A percentile compares a stretch with the other conserved stretches of the same genome.
phyloP scores from a whole-genome alignment of 2,329 filamentous ascomycete species.

The Coniella vitis region DNA sequence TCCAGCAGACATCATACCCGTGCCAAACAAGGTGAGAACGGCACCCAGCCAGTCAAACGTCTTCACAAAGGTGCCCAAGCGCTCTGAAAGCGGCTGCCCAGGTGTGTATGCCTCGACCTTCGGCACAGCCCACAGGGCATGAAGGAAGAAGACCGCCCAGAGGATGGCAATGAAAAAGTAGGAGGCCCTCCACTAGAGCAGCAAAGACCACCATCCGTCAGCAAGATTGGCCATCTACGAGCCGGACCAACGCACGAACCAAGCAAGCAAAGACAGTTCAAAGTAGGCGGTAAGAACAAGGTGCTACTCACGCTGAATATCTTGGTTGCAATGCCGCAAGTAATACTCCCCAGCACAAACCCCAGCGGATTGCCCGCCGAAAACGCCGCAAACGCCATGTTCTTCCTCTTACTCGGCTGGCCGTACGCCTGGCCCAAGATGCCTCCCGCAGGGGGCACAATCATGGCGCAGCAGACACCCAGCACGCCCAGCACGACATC shows the following conservation, averaged over 20 bases:
- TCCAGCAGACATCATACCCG: constrained; percentile 57
- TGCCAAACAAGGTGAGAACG: constrained; percentile 53
- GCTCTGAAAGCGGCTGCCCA: constrained; percentile 30
- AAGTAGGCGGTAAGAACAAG: no score
- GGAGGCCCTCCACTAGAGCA: constrained; percentile 49
- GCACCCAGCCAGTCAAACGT: constrained; percentile 57
- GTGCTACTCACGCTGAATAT: constrained; percentile 40
- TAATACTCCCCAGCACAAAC: constrained; percentile 41
- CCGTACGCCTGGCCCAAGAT: constrained; percentile 58
- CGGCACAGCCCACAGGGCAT: constrained; percentile 57
- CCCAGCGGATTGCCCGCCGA: constrained; percentile 34
- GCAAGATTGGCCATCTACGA: no score
- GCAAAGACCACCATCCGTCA: neutral
- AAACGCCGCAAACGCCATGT: constrained; percentile 58
- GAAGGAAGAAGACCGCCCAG: constrained; percentile 50
- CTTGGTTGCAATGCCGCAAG: constrained; percentile 54
- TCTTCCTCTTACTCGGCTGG: constrained; percentile 55
- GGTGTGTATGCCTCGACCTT: constrained; percentile 38
- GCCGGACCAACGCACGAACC: no score
- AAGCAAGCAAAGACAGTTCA: no score
- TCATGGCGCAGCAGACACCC: constrained; percentile 57
- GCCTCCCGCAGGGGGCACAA: constrained; percentile 57
- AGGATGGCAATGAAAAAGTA: constrained; percentile 59
- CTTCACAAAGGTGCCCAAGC: constrained; percentile 36
- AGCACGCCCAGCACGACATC: constrained; percentile 58